phyloP scores from a whole-genome alignment of 306 rosid genomes.

The Quillaja saponaria region DNA sequence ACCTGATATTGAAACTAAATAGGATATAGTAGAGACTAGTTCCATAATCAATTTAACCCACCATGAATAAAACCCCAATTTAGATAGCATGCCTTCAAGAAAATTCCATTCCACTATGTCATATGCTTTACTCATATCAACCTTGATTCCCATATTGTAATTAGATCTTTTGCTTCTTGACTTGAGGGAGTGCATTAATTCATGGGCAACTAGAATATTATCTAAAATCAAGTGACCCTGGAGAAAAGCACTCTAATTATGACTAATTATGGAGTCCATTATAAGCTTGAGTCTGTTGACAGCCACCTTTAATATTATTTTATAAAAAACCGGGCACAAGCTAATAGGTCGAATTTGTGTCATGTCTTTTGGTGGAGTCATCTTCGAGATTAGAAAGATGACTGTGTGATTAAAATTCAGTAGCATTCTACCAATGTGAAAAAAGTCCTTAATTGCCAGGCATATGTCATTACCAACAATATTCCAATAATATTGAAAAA shows the following conservation, averaged over 20 bases:
- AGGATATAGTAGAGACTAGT: neutral
- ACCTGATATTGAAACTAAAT: neutral
- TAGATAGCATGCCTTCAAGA: too few relatives aligned
- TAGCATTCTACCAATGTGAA: too few relatives aligned
- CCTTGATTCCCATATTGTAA: too few relatives aligned
- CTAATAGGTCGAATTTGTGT: neutral
- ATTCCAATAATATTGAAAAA: neutral
- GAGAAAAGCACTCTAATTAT: neutral
- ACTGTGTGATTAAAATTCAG: neutral
- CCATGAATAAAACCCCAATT: too few relatives aligned
- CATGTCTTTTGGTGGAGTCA: neutral
- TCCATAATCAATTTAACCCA: neutral
- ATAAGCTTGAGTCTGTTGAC: neutral
- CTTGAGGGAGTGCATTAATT: neutral
- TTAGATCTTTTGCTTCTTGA: neutral
- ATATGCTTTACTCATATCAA: neutral
- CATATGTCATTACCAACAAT: neutral
- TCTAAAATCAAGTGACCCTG: too few relatives aligned
- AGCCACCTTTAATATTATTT: too few relatives aligned
- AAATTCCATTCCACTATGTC: too few relatives aligned
- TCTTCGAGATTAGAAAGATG: neutral
- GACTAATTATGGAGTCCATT: neutral
- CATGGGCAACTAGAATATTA: neutral
- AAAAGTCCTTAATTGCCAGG: neutral
- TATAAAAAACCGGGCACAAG: neutral